Evolutionary conservation across 768 basidiomycete species (phyloP), one percentile per base, ranked within the genome.

Genomic region (Hemileccinum impolitum): DNA sequence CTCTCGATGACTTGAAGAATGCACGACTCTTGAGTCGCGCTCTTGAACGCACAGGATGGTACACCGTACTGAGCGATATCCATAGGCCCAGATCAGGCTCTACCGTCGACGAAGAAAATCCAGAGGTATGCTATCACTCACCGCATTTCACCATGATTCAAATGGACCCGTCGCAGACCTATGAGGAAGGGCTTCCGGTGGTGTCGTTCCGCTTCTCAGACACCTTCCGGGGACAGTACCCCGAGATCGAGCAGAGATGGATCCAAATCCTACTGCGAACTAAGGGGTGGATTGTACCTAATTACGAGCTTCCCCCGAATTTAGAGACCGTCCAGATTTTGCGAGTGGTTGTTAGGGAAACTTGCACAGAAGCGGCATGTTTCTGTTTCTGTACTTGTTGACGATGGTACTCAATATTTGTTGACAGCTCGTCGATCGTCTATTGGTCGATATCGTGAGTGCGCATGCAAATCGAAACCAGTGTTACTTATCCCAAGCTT

Each of bases 371-470:
- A 47, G 71, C 74, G 40, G 75, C 77, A 51, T 50, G 66, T 71
- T 47, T 65, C 11, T 61, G 12, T 62, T 17, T 57, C 49, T 35
- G 45, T 48, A 30, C 41, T 39, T 12, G 47, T 65, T 55, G 40
- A 57, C 63, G 15, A 61, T 64, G 31, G 50, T 64, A 56, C 21
- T 70, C 60, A 55, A 58, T 37, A 59, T 10, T 23, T 26, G 21
- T 36, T 11, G 43, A 68, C 35, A 84, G 78, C 72, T 86, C 44
- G 54, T 84, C 38, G 82, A 85, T 53, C 75, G 80, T 47, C 75
- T 93, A 19, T 67, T 92, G 18, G 67, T 68, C 3, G 90, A 93
- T 51, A 71, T 92, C 39, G 84, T 87, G 57, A 66, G 83, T 70
- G n/a, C 10, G 18, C 44, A 12, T 6, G 19, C 8, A 21, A 38